A percentile compares a stretch with the other conserved stretches of the same genome.
These are phyloP conservation scores for Hevea brasiliensis DNA, from an alignment of 345 rosid species.

Conservation along the genomic window DNA sequence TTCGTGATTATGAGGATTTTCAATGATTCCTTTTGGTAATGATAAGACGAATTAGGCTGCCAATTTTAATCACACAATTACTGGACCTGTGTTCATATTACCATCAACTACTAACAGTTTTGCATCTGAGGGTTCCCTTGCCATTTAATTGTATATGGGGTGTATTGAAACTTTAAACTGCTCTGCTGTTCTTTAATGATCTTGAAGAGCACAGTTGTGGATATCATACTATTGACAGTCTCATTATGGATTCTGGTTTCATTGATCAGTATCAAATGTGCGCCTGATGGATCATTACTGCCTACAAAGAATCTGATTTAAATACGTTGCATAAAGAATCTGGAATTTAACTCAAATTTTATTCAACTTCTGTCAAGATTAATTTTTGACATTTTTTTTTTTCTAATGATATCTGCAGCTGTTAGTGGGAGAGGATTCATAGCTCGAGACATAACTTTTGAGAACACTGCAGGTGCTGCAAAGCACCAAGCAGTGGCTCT, in stretches of 20 bases:
- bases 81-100: not conserved
- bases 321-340: not conserved
- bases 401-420: constrained; percentile 25
- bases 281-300: no score
- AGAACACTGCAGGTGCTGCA: constrained; percentile 40
- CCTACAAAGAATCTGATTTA: no score
- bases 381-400: not conserved
- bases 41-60: not conserved
- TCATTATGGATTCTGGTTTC: not conserved
- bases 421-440: constrained; percentile 43
- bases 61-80: no score
- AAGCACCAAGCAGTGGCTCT: constrained; percentile 49
- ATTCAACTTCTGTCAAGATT: not conserved
- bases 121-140: not conserved
- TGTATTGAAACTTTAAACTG: not conserved
- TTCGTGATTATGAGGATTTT: not conserved
- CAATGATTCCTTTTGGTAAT: not conserved
- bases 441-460: constrained; percentile 34
- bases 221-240: not conserved
- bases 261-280: no score
- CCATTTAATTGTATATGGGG: not conserved
- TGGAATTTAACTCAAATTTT: not conserved
- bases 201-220: not conserved
- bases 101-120: not conserved
- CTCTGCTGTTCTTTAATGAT: not conserved